Base-by-base conservation (phyloP, 768 basidiomycete genomes). In the Boletellus ananiceps region DNA sequence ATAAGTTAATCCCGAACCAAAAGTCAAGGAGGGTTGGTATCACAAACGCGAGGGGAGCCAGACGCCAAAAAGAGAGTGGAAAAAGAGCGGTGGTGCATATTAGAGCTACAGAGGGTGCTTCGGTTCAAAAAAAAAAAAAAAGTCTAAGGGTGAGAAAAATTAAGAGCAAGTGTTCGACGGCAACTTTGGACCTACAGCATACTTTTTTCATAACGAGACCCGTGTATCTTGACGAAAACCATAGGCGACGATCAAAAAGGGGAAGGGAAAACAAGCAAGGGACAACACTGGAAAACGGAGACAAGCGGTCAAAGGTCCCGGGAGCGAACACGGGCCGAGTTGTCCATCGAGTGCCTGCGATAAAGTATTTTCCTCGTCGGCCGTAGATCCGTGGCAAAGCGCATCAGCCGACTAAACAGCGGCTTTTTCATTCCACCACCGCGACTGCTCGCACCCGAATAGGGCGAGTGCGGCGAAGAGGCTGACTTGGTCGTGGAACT, bases 321-420 rank as follows among this genome's bases (percentile, higher is more conserved):
- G 15, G 64, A 59, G 13, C 55, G 58, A 9, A 35, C 49, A 8
- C 64, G 63, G 23, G 33, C 39, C 27, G 65, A 46, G 11, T 52
- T 52, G n/a, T 63, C 77, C 47, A 75, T 66, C 19, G 80, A 82
- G 61, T 82, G 77, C 46, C 80, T 71, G 46, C 81, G 69, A 21
- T 71, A 73, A 35, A 81, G 61, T 19, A 69, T 72, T 49, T 68
- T 69, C 44, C 59, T 63, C 23, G 71, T 65, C 2, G 74, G 69
- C 8, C 57, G 73, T 46, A 80, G 71, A 44, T 74, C 76, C 31
- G 72, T 71, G 19, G 74, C 72, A 49, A 80, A 73, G 44, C 70
- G 72, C 55, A 84, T 78, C 8, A 86, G 63, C 46, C 84, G 76
- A 60, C 78, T 77, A 60, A 86, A 78, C 56, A 86, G 79, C 31